Evolutionary conservation across 2,329 filamentous ascomycete species (phyloP).

Genomic region (Xylariaceae sp.): DNA sequence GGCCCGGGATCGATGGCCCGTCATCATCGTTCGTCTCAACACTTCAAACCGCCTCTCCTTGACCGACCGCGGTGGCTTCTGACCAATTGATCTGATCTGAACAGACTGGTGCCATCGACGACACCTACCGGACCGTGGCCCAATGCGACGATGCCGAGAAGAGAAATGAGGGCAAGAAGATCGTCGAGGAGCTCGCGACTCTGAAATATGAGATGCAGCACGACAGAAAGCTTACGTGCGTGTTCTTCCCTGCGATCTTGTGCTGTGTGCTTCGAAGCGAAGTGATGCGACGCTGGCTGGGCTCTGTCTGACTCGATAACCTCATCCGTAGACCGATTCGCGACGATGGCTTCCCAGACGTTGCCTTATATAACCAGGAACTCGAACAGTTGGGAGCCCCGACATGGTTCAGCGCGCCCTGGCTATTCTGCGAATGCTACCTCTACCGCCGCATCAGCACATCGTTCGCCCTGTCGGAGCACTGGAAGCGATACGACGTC

Average conservation of each 20-base stretch:
- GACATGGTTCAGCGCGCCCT: constrained; percentile 78
- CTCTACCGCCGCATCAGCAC: constrained; percentile 83
- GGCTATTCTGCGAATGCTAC: constrained; percentile 93
- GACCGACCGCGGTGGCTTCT: constrained; percentile 11
- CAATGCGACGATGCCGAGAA: constrained; percentile 57
- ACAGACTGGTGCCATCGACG: constrained; percentile 87
- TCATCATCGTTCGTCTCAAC: constrained; percentile 70
- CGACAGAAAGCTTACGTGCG: constrained; percentile 70
- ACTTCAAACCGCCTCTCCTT: no score
- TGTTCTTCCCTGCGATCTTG: not conserved
- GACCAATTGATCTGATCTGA: constrained; percentile 8
- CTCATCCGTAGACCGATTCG: constrained; percentile 54
- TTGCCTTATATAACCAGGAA: constrained; percentile 80
- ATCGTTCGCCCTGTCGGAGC: constrained; percentile 66
- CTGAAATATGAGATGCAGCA: constrained; percentile 97
- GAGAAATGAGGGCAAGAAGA: constrained; percentile 74
- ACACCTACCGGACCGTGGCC: constrained; percentile 72
- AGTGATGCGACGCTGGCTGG: not conserved
- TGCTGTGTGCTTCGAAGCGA: not conserved
- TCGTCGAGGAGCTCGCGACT: constrained; percentile 70
- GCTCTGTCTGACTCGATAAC: not conserved
- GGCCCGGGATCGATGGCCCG: constrained; percentile 82
- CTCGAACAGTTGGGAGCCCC: constrained; percentile 66
- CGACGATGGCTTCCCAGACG: constrained; percentile 72
- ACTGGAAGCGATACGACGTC: constrained; percentile 89